Evolutionary conservation across 345 rosid species (phyloP), one percentile per base, ranked within the genome.

Genomic region (Populus pruinosa): DNA sequence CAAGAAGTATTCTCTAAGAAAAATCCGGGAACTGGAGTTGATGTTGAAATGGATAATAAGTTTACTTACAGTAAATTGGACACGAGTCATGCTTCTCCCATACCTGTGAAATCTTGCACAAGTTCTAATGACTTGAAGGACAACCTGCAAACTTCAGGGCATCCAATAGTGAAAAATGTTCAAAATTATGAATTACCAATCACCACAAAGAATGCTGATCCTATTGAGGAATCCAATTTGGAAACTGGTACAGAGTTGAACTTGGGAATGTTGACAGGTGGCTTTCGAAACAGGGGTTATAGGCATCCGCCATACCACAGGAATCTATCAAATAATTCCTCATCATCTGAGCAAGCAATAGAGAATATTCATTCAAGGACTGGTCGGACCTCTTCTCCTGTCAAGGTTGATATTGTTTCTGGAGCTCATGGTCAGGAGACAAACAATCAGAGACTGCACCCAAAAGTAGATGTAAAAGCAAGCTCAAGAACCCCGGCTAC

Each of bases 211-310:
- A 89, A 86, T 83, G 31, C 77, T 61, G 81, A 69, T 59, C 67
- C 72, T 72, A 75, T 64, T 29, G 77, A 76, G 41, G 89, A 81
- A 47, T 83, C 83, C 11, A 85, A 78, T 39, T 35, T 66, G 33
- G 91, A 82, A 65, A 81, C 81, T 80, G 90, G 79, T 50, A 72
- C 63, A 59, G 87, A 80, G 82, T 87, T 85, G 73, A 85, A 76
- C 49, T 78, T 81, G 72, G 92, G 84, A 78, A 80, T 44, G 69
- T 76, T 93, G 81, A 85, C 88, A 0, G 91, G 91, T 56, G 96
- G 87, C 70, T 76, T 83, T 63, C 72, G 85, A 56, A 91, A 90
- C 74, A 93, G 79, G 82, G 86, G 87, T 31, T 77, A 69, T 67
- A 85, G 70, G 79, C 88, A 5, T 82, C 93, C 88, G 21, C 86